Evolutionary conservation across 495 filamentous ascomycete species (phyloP).

Genomic region (Alectoria sarmentosa): DNA sequence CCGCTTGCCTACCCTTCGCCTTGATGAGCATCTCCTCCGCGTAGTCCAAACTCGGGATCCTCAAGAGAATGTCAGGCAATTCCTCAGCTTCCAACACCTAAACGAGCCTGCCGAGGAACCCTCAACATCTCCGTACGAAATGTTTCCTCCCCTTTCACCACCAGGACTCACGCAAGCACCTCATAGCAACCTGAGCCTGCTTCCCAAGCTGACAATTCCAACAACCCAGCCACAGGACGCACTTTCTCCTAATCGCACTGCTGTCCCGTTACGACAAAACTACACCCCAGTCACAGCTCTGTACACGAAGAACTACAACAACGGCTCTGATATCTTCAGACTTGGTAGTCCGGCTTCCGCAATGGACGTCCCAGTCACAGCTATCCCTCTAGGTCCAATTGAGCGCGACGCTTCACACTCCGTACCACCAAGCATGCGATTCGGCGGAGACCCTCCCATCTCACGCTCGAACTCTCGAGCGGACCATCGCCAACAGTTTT

Average conservation of each 20-base stretch:
- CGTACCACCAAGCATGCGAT: conserved; percentile 86
- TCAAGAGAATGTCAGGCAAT: conserved; percentile 85
- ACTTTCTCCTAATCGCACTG: conserved; percentile 36
- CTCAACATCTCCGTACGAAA: conserved; percentile 39
- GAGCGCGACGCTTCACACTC: conserved; percentile 72
- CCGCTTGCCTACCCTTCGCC: conserved; percentile 50
- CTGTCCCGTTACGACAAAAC: conserved; percentile 29
- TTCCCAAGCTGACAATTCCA: conserved; percentile 55
- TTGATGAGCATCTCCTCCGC: conserved; percentile 64
- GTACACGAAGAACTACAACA: conserved; percentile 18
- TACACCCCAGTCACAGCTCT: conserved; percentile 21
- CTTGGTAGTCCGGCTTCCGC: conserved; percentile 79
- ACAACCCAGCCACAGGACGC: conserved; percentile 37
- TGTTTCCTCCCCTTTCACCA: conserved; percentile 38
- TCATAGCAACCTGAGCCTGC: conserved; percentile 39
- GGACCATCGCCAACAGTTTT: conserved; percentile 24
- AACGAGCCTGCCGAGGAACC: conserved; percentile 38
- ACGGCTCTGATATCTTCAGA: conserved; percentile 50
- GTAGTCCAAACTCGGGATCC: conserved; percentile 66
- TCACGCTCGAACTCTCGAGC: conserved; percentile 28
- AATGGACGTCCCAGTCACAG: conserved; percentile 80
- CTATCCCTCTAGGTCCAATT: conserved; percentile 60
- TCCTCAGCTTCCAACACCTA: conserved; percentile 70
- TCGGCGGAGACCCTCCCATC: conserved; percentile 26
- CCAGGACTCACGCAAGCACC: conserved; percentile 39